Evolutionary conservation across 192 early-diverging fungal species (phyloP).

Genomic region (Coemansia sp.): DNA sequence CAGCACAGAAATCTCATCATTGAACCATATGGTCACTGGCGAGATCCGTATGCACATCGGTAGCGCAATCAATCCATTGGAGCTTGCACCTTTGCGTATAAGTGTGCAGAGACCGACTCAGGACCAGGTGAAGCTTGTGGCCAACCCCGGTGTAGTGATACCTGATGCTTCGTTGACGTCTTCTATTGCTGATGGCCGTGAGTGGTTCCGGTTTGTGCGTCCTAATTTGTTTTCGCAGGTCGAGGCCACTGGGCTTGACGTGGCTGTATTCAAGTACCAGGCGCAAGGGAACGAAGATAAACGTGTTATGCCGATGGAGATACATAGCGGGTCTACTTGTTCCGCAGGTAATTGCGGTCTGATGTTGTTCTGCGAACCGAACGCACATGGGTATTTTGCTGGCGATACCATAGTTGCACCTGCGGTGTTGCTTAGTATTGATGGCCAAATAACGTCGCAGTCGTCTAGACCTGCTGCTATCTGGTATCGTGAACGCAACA

Average conservation of each 20-base stretch:
- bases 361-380: constrained; percentile 41
- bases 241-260: constrained; percentile 10
- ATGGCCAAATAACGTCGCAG: constrained; percentile 30
- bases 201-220: constrained; percentile 54
- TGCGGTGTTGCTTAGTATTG: constrained; percentile 33
- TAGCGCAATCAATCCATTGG: constrained; percentile 30
- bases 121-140: constrained; percentile 30
- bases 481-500: constrained; percentile 48
- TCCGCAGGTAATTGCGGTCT: constrained; percentile 13
- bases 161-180: constrained; percentile 39
- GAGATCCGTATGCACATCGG: constrained; percentile 35
- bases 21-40: constrained; percentile 29
- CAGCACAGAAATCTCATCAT: background rate
- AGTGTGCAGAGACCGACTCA: constrained; percentile 20
- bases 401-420: constrained; percentile 22
- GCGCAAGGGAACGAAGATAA: background rate
- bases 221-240: constrained; percentile 47
- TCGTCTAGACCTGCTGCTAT: constrained; percentile 39
- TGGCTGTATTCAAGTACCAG: constrained; percentile 49
- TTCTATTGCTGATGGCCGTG: constrained; percentile 21
- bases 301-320: constrained; percentile 16
- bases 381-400: constrained; percentile 17
- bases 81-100: constrained; percentile 50
- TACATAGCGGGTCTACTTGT: constrained; percentile 6
- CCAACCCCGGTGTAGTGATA: constrained; percentile 42